Percentiles rank a stretch among this genome's conserved stretches.
These are phyloP conservation scores for Rhodotorula sp. DNA, from an alignment of 1,284 basidiomycete genomes.

Conservation along the genomic window DNA sequence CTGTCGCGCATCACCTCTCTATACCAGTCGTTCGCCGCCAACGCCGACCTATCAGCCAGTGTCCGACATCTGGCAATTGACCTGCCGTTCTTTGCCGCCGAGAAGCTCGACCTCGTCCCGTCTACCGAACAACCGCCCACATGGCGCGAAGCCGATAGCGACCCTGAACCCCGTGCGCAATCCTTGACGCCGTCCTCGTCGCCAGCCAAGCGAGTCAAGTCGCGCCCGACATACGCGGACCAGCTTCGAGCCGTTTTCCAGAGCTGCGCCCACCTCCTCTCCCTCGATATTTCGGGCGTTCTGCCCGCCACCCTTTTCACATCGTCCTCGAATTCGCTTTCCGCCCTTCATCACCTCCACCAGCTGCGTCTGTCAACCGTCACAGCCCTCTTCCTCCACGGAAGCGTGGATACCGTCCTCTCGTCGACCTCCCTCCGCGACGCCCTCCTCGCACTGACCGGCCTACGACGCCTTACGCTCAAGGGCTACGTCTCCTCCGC, in stretches of 20 bases:
- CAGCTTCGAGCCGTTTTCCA: conserved; percentile 24
- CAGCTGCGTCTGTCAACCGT: conserved; percentile 24
- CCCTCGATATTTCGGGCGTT: conserved; percentile 24
- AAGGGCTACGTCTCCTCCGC: conserved; percentile 15
- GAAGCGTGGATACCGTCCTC: neutral
- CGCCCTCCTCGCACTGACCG: conserved; percentile 23
- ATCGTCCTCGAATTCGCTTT: neutral
- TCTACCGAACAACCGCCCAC: neutral
- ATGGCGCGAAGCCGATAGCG: conserved; percentile 7
- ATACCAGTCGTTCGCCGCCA: neutral
- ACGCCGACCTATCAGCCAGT: neutral
- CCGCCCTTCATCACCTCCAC: conserved; percentile 24
- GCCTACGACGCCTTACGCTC: conserved; percentile 9
- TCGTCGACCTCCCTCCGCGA: conserved; percentile 11
- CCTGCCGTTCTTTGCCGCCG: neutral
- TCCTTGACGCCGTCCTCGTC: too few species aligned
- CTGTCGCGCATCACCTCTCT: conserved; percentile 9
- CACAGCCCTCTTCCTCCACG: conserved; percentile 12
- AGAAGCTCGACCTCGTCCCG: neutral
- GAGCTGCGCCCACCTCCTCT: conserved; percentile 22
- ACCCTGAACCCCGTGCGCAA: neutral
- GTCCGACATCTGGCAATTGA: conserved; percentile 23
- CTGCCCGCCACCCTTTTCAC: conserved; percentile 15
- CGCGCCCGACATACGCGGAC: neutral
- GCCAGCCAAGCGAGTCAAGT: neutral